Conservation (phyloP, 2,329 filamentous ascomycete species). For the Lachnellula hyalina region DNA sequence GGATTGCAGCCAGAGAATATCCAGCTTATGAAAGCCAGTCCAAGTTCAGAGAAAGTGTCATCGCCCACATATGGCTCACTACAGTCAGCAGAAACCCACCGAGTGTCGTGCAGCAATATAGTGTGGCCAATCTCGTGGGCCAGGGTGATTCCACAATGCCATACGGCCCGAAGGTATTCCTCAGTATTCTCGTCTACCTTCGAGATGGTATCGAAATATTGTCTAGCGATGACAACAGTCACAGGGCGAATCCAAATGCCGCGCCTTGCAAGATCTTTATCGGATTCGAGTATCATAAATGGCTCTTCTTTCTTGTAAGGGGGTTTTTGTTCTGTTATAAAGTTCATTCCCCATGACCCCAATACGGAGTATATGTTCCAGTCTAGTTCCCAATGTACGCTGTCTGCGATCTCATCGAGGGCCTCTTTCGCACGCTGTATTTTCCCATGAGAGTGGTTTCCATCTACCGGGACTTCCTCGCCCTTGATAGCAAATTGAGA, state of each 20-base stretch:
- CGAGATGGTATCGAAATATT: slow-evolving; percentile 21
- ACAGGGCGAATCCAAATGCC: slow-evolving; percentile 14
- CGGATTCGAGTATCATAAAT: slow-evolving; percentile 6
- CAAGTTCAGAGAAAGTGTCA: slow-evolving; percentile 18
- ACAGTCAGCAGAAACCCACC: slow-evolving; percentile 5
- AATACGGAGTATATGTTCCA: slow-evolving; percentile 12
- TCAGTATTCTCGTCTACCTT: slow-evolving; percentile 10
- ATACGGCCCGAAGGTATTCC: slow-evolving; percentile 17
- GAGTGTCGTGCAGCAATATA: slow-evolving; percentile 22
- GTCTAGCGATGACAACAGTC: slow-evolving; percentile 19
- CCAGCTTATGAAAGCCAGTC: slow-evolving; percentile 18
- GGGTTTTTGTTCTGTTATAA: slow-evolving; percentile 5
- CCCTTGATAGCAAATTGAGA: neutral
- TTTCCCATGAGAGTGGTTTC: neutral
- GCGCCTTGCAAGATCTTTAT: slow-evolving; percentile 3
- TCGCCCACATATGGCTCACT: slow-evolving; percentile 20
- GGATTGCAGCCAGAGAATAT: slow-evolving; percentile 24
- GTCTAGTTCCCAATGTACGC: slow-evolving; percentile 21
- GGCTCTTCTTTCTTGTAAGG: slow-evolving; percentile 2
- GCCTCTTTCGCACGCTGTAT: slow-evolving; percentile 8
- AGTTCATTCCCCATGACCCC: slow-evolving; percentile 16
- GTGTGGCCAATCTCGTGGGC: slow-evolving; percentile 26
- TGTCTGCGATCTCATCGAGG: slow-evolving; percentile 16
- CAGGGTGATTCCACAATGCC: slow-evolving; percentile 25
- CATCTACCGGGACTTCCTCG: neutral